phyloP scores from a whole-genome alignment of 352 stramenopile genomes.

The Phytophthora agathidicida region DNA sequence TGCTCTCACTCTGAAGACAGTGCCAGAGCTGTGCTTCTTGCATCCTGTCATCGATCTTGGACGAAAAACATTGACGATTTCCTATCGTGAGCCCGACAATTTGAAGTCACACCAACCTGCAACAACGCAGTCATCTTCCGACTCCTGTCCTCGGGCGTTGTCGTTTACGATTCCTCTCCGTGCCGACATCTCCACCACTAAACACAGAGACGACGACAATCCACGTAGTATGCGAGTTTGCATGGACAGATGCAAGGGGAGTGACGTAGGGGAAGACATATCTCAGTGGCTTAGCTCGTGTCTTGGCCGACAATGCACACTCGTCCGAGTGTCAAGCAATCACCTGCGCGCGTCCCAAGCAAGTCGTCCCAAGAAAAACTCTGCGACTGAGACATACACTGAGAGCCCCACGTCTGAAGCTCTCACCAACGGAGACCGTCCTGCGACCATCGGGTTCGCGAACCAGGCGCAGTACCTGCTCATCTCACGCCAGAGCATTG shows the following conservation, averaged over 20 bases:
- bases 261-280: constrained; percentile 53
- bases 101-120: background rate
- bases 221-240: constrained; percentile 62
- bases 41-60: constrained; percentile 64
- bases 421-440: background rate
- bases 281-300: constrained; percentile 71
- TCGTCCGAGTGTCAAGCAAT: constrained; percentile 69
- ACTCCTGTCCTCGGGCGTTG: background rate
- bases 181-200: constrained; percentile 15
- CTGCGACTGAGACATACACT: background rate
- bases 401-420: constrained; percentile 1
- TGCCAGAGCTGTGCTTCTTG: constrained; percentile 66
- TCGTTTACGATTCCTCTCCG: constrained; percentile 52
- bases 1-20: constrained; percentile 64
- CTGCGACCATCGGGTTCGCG: constrained; percentile 68
- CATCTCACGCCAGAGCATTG: constrained; percentile 65
- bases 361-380: constrained; percentile 5
- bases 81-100: constrained; percentile 16
- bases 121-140: constrained; percentile 5
- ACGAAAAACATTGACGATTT: constrained; percentile 62
- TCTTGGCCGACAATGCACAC: constrained; percentile 61
- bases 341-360: constrained; percentile 43
- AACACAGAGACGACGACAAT: constrained; percentile 21
- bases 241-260: constrained; percentile 50
- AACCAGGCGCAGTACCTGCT: constrained; percentile 78